These are phyloP conservation scores for Ilex paraguariensis DNA, from an alignment of 305 asterid species.

Conservation along the genomic window DNA sequence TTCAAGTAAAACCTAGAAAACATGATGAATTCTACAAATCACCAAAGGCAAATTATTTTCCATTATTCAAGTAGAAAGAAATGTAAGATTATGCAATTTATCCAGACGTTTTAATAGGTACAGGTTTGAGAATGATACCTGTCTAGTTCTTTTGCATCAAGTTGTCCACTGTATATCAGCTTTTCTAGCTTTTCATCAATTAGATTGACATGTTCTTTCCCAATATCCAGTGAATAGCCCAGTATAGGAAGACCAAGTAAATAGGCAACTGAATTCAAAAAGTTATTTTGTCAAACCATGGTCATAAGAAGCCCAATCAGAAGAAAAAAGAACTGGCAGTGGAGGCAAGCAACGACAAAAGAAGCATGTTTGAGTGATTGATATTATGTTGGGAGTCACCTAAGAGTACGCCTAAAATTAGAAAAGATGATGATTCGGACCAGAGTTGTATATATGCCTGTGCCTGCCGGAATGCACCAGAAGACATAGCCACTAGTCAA, in stretches of 20 bases:
- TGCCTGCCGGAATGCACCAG: too few relatives aligned
- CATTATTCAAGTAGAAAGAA: too few relatives aligned
- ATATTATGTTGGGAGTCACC: too few relatives aligned
- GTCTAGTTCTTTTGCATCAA: slow-evolving; percentile 88
- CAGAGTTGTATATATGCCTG: too few relatives aligned
- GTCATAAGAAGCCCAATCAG: not conserved
- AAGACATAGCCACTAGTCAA: too few relatives aligned
- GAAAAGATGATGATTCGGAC: too few relatives aligned
- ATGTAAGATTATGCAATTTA: too few relatives aligned
- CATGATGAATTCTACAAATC: too few relatives aligned
- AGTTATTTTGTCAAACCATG: slow-evolving; percentile 1
- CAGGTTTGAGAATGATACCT: slow-evolving; percentile 38
- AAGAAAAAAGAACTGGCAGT: not conserved
- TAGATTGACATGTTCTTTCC: slow-evolving; percentile 90
- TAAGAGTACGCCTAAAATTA: too few relatives aligned
- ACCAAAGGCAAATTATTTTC: too few relatives aligned
- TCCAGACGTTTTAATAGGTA: not conserved
- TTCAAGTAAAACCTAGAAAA: too few relatives aligned
- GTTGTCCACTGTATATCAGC: slow-evolving; percentile 89
- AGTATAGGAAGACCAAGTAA: slow-evolving; percentile 87
- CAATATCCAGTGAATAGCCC: slow-evolving; percentile 87
- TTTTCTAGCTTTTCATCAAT: slow-evolving; percentile 79
- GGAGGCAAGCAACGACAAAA: not conserved
- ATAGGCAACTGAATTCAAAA: slow-evolving; percentile 57
- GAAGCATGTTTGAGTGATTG: not conserved